Evolutionary conservation across 805 yeast genomes (phyloP), one percentile per base, ranked within the genome.

Genomic region (Saccharomycopsis lassenensis): DNA sequence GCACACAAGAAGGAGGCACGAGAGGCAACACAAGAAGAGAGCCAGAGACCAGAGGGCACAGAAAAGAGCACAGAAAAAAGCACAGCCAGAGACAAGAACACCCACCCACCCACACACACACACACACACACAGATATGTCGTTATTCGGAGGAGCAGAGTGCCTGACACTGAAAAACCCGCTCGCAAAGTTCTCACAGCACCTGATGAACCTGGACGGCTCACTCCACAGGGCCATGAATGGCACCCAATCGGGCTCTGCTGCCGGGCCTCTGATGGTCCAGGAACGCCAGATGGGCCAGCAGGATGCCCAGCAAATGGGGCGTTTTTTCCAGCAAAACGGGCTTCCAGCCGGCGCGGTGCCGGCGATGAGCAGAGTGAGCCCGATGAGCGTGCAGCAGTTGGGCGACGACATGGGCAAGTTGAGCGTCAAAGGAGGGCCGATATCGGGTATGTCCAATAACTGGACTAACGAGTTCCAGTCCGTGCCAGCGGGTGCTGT

Each of bases 401-500:
- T 10, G 11, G 16, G 15, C 21, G 15, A 17, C 34, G 97, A 96
- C 19, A 68, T 89, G 41, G 97, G 89, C 60, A 74, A 80, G 55
- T 74, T 85, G 74, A 97, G 97, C 32, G 97, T 89, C 37, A 85
- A 85, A 46, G 97, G 97, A n/a, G 75, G 98, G 59, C 97, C 98
- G 39, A 87, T 91, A 5, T n/a, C 34, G 6, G 21, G 14, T 20
- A 12, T 12, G 29, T 5, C 12, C 24, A 4, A 33, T 20, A 33
- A 37, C 10, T 46, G 48, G 49, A 39, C 51, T 14, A 37, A 31
- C 19, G 46, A 46, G 14, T 42, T 47, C 36, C 39, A 34, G 15
- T 34, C 40, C 19, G 45, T 8, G 32, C 31, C 22, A 33, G 33
- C 35, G n/a, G 29, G 19, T n/a, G 37, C 19, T 26, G 21, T 26